These are phyloP conservation scores for Tuber melanosporum DNA, from an alignment of 495 filamentous ascomycete species.

Conservation along the genomic window DNA sequence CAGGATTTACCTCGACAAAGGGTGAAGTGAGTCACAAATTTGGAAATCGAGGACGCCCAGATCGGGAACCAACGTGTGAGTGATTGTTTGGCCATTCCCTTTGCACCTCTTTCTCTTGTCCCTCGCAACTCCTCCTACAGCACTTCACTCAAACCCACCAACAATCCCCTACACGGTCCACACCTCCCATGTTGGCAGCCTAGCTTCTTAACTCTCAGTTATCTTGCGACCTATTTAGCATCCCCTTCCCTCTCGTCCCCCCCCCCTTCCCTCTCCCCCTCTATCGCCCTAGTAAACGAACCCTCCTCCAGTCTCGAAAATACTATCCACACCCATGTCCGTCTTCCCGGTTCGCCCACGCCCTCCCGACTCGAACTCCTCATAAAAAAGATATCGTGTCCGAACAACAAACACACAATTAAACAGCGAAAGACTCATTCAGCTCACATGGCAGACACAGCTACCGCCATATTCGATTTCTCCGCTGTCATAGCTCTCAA, in stretches of 20 bases:
- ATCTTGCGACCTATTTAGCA: not conserved
- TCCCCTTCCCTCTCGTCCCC: not conserved
- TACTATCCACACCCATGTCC: conserved; percentile 6
- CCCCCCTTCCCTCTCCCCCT: not conserved
- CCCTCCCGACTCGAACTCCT: conserved; percentile 3
- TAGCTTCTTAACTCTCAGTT: not conserved
- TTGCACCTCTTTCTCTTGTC: not conserved
- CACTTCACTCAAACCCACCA: not conserved
- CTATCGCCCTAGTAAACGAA: not conserved
- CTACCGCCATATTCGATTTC: not conserved
- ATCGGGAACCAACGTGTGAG: conserved; percentile 2
- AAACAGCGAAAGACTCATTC: not conserved
- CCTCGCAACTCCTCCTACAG: not conserved
- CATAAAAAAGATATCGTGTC: not conserved
- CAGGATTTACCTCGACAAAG: not conserved
- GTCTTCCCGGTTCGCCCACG: conserved; percentile 1
- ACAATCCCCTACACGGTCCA: not conserved
- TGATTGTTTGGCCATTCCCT: not conserved
- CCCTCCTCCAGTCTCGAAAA: not conserved
- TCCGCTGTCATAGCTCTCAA: not conserved
- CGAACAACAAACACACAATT: not conserved
- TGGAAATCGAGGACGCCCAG: not conserved
- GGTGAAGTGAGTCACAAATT: not conserved
- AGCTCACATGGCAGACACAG: not conserved
- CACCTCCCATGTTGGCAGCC: not conserved